Percentiles rank a stretch among this genome's conserved stretches.
phyloP scores from a whole-genome alignment of 768 basidiomycete species.

The Kondoa subrosea region DNA sequence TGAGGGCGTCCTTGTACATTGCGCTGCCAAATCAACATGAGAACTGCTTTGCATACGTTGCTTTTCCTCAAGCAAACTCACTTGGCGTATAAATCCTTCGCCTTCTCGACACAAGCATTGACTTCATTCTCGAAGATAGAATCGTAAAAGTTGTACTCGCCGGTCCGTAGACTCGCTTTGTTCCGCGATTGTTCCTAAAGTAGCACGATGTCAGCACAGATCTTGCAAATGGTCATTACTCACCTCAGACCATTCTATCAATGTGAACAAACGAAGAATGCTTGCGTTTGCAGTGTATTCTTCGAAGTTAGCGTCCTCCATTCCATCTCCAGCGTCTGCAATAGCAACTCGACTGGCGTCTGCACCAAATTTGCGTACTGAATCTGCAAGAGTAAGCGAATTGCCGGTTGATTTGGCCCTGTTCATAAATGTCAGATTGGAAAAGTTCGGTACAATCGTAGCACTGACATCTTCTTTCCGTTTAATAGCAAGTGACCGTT shows the following conservation, averaged over 20 bases:
- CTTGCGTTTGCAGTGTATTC: constrained; percentile 95
- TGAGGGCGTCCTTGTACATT: constrained; percentile 87
- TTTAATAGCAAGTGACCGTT: constrained; percentile 96
- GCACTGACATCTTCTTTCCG: constrained; percentile 76
- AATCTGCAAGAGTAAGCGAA: constrained; percentile 72
- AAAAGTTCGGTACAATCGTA: background rate
- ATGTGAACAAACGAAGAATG: constrained; percentile 77
- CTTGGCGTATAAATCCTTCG: constrained; percentile 65
- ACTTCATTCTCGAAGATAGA: constrained; percentile 78
- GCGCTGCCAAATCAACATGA: constrained; percentile 40
- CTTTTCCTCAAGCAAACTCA: constrained; percentile 36
- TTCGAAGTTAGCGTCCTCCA: constrained; percentile 98
- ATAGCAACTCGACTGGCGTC: constrained; percentile 80
- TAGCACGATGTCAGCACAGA: background rate
- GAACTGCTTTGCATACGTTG: background rate
- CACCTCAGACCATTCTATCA: constrained; percentile 82
- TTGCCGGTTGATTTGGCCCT: constrained; percentile 77
- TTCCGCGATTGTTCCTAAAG: constrained; percentile 63
- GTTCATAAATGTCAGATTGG: background rate
- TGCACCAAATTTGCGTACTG: constrained; percentile 86
- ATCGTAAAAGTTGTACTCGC: constrained; percentile 65
- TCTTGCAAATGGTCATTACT: constrained; percentile 8
- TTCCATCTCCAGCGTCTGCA: constrained; percentile 91
- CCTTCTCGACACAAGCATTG: constrained; percentile 63
- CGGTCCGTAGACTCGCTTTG: constrained; percentile 52